A percentile compares a stretch with the other conserved stretches of the same genome.
Evolutionary conservation across 306 rosid species (phyloP).

Genomic region (Malus fusca): DNA sequence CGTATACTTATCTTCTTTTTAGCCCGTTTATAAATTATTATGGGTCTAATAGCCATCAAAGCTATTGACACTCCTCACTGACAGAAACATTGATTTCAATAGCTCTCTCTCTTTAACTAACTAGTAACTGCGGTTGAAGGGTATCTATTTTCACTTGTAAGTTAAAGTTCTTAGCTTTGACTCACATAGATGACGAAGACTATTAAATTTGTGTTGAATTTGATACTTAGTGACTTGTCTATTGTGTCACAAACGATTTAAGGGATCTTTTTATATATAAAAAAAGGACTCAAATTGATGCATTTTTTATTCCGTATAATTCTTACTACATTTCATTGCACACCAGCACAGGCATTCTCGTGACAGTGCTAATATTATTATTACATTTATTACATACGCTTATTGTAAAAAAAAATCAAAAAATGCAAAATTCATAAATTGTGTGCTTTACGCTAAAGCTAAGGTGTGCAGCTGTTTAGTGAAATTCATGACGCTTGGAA

Average conservation of each 20-base stretch:
- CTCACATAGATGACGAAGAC: no score
- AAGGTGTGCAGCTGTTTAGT: not conserved
- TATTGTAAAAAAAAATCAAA: not conserved
- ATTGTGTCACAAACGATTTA: not conserved
- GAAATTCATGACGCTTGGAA: constrained; percentile 32
- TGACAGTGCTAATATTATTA: not conserved
- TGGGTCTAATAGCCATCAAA: not conserved
- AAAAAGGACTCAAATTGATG: no score
- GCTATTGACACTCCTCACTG: rapidly evolving
- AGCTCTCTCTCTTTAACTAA: not conserved
- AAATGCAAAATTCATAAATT: not conserved
- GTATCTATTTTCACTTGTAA: no score
- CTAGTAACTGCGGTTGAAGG: no score
- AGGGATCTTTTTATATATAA: no score
- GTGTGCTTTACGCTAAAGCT: not conserved
- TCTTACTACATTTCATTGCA: not conserved
- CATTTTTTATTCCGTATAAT: not conserved
- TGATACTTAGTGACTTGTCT: not conserved
- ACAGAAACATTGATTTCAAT: not conserved
- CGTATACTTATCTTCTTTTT: no score
- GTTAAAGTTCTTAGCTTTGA: no score
- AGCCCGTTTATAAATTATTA: not conserved
- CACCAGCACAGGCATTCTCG: not conserved
- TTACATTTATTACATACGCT: not conserved
- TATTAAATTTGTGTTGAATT: no score